phyloP scores from a whole-genome alignment of 257 asterid species.

The Plantago major region DNA sequence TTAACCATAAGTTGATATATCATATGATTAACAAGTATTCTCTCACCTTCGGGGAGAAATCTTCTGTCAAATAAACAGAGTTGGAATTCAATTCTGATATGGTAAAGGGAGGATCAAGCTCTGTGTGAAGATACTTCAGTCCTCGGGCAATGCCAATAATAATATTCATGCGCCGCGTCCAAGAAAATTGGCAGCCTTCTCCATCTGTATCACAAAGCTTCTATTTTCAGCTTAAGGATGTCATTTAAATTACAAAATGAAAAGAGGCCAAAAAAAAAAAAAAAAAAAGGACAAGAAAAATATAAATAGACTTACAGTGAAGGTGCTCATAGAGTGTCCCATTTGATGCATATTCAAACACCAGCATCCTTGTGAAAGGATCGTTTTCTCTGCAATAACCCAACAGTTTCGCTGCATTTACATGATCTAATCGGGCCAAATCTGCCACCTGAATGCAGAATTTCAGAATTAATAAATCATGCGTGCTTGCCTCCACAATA shows the following conservation, averaged over 20 bases:
- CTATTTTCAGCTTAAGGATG: constrained; percentile 6
- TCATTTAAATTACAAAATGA: background rate
- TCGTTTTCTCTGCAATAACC: constrained; percentile 80
- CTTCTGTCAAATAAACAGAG: constrained; percentile 86
- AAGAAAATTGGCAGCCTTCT: constrained; percentile 88
- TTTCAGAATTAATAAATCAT: constrained; percentile 9
- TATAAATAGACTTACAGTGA: constrained; percentile 56
- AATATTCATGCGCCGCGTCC: constrained; percentile 93
- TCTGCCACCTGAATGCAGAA: constrained; percentile 66
- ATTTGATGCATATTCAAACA: constrained; percentile 89
- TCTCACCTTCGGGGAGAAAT: constrained; percentile 90
- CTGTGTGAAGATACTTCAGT: constrained; percentile 76
- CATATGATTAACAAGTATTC: background rate
- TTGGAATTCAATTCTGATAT: constrained; percentile 74
- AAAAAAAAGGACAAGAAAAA: background rate
- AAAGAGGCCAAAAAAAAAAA: background rate
- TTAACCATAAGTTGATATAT: background rate
- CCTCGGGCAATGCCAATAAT: constrained; percentile 86
- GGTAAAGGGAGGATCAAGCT: constrained; percentile 82
- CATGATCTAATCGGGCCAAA: constrained; percentile 71
- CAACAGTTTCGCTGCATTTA: constrained; percentile 64
- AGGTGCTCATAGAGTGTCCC: constrained; percentile 95
- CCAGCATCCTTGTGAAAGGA: constrained; percentile 91
- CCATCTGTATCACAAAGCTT: constrained; percentile 52
- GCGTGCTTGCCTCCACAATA: background rate